phyloP scores from a whole-genome alignment of 805 yeast genomes.

The Soucietia sequanensis region DNA sequence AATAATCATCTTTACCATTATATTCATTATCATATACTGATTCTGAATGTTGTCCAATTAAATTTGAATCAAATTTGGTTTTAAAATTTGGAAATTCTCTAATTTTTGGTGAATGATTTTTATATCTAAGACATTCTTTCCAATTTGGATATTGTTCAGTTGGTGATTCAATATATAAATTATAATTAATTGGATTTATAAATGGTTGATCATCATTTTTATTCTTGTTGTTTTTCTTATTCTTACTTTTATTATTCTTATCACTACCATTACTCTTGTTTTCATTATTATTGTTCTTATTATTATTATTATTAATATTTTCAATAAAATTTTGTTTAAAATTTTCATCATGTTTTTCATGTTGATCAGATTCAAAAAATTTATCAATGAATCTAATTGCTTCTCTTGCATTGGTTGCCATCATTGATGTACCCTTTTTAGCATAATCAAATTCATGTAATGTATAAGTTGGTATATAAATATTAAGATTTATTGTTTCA shows the following conservation, averaged over 20 bases:
- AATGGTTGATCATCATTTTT: too few species aligned
- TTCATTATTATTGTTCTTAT: too few species aligned
- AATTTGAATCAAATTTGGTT: conserved; percentile 31
- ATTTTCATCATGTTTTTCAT: conserved; percentile 7
- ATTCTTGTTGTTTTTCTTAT: conserved; percentile 6
- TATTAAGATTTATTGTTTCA: conserved; percentile 25
- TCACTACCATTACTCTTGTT: too few species aligned
- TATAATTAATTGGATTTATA: conserved; percentile 7
- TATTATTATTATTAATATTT: conserved; percentile 10
- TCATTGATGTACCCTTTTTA: conserved; percentile 52
- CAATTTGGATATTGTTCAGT: conserved; percentile 50
- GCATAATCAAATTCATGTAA: conserved; percentile 59
- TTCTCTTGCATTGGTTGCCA: conserved; percentile 64
- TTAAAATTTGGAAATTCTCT: conserved; percentile 50
- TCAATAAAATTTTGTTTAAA: conserved; percentile 8
- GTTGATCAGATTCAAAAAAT: conserved; percentile 19
- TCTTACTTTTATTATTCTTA: too few species aligned
- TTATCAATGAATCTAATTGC: conserved; percentile 61
- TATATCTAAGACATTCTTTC: conserved; percentile 46
- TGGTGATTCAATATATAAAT: conserved; percentile 37
- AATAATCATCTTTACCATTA: background rate
- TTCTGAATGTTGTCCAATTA: conserved; percentile 14
- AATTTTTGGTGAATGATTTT: conserved; percentile 44
- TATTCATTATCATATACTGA: background rate
- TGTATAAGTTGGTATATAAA: conserved; percentile 57